Evolutionary conservation across 1,139 yeast species (phyloP), one percentile per base, ranked within the genome.

Genomic region (Taphrina pruni): DNA sequence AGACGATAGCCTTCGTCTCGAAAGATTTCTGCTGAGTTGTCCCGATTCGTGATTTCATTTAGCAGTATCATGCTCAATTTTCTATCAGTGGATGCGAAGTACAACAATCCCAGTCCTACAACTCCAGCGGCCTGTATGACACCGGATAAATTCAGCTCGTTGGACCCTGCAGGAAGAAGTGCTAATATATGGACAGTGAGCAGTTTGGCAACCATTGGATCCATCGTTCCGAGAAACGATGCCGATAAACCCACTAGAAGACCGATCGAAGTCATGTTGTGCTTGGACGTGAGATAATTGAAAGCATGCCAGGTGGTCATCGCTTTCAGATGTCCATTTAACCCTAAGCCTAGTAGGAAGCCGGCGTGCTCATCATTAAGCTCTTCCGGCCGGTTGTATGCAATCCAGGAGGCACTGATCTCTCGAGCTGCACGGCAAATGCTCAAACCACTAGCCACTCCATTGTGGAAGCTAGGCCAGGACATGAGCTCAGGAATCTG

Each of bases 301-400:
- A 92, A 95, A 41, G 95, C 89, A 76, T 93, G 97, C 98, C 99
- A 95, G 76, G 94, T 97, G 75, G 95, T 98, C 43, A 95, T 80
- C 60, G 83, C 83, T 72, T 86, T 87, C 73, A 95, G 79, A 76
- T 93, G 97, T 0, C 98, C 98, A 79, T 91, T 91, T 56, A 95
- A 81, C 0, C 99, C 99, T 35, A 94, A 80, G 0, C 98, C 99
- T 38, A 92, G 80, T n/a, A 95, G 79, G 74, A 95, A 92, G 0
- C 99, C 99, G 21, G 97, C 98, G 79, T 93, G 97, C 72, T 89
- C 96, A 0, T 96, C 84, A 73, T 85, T 88, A 58, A 89, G 79
- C 9, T 81, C 83, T 0, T 85, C 84, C 0, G 97, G 97, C 73
- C 87, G 89, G 75, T 92, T 92, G 77, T 89, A 92, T 0, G 88